Percentiles rank a stretch among this genome's conserved stretches.
phyloP scores from a whole-genome alignment of 2,329 filamentous ascomycete genomes.

The Aspergillus pseudoviridinutans region DNA sequence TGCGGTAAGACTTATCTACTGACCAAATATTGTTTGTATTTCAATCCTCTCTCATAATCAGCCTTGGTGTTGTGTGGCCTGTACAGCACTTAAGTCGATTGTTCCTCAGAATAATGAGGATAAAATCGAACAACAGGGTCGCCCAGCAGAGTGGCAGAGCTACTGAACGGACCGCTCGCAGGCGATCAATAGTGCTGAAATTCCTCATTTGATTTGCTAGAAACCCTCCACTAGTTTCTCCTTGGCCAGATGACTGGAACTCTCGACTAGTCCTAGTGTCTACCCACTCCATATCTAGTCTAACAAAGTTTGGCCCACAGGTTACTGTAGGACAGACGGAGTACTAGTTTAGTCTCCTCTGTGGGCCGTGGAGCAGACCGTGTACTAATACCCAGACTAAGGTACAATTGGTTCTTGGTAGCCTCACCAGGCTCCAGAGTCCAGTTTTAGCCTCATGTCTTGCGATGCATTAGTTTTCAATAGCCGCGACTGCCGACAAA shows the following conservation, averaged over 20 bases:
- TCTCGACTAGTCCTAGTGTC: no score
- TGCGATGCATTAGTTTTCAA: slow-evolving; percentile 5
- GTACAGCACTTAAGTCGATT: background rate
- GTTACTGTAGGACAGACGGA: background rate
- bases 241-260: background rate
- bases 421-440: no score
- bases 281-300: no score
- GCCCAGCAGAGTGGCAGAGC: slow-evolving; percentile 7
- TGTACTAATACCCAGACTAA: background rate
- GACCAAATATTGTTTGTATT: background rate
- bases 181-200: slow-evolving; percentile 13
- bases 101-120: background rate
- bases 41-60: no score
- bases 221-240: background rate
- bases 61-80: no score
- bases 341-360: background rate
- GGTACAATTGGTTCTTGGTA: background rate
- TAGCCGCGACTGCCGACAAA: slow-evolving; percentile 24
- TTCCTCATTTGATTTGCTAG: slow-evolving; percentile 7
- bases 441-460: no score
- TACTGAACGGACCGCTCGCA: slow-evolving; percentile 18
- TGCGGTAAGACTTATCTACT: background rate
- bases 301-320: no score
- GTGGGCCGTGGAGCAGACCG: background rate
- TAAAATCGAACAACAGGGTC: slow-evolving; percentile 7